phyloP scores from a whole-genome alignment of 495 filamentous ascomycete genomes.

The Xylaria intraflava region DNA sequence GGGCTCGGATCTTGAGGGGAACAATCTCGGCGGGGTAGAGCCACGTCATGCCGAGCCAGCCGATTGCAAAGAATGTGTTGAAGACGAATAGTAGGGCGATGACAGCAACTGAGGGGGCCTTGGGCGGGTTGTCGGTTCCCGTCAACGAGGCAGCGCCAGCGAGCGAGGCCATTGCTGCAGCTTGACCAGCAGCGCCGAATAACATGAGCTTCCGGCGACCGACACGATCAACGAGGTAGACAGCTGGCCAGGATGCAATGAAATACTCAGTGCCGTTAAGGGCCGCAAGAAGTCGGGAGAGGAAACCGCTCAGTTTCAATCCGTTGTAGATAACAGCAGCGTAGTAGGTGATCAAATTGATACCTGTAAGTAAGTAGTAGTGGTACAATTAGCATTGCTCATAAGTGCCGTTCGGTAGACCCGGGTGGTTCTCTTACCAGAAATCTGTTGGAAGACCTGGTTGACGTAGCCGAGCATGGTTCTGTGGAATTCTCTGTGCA shows the following conservation, averaged over 20 bases:
- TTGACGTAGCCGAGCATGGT: constrained; percentile 65
- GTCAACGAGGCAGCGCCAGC: constrained; percentile 38
- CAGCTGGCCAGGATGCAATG: constrained; percentile 62
- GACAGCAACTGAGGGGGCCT: constrained; percentile 36
- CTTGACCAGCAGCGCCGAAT: constrained; percentile 64
- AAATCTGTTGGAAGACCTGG: constrained; percentile 73
- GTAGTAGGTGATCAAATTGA: constrained; percentile 73
- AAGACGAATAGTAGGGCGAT: constrained; percentile 62
- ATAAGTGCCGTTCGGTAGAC: no score
- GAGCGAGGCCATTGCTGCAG: constrained; percentile 60
- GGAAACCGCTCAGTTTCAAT: constrained; percentile 41
- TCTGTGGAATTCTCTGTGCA: constrained; percentile 61
- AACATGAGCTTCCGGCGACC: constrained; percentile 68
- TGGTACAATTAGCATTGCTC: not conserved
- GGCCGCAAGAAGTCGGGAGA: constrained; percentile 62
- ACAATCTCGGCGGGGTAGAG: constrained; percentile 71
- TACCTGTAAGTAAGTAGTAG: constrained; percentile 35
- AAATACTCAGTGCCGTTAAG: constrained; percentile 72
- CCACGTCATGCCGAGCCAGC: constrained; percentile 69
- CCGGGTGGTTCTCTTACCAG: constrained; percentile 26
- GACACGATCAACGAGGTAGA: constrained; percentile 54
- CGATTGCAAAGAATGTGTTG: constrained; percentile 70
- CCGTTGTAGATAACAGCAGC: constrained; percentile 58
- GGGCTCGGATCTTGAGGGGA: constrained; percentile 64
- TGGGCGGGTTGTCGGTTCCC: constrained; percentile 17